Evolutionary conservation across 2,329 filamentous ascomycete species (phyloP), one percentile per base, ranked within the genome.

Genomic region (Alternaria burnsii): DNA sequence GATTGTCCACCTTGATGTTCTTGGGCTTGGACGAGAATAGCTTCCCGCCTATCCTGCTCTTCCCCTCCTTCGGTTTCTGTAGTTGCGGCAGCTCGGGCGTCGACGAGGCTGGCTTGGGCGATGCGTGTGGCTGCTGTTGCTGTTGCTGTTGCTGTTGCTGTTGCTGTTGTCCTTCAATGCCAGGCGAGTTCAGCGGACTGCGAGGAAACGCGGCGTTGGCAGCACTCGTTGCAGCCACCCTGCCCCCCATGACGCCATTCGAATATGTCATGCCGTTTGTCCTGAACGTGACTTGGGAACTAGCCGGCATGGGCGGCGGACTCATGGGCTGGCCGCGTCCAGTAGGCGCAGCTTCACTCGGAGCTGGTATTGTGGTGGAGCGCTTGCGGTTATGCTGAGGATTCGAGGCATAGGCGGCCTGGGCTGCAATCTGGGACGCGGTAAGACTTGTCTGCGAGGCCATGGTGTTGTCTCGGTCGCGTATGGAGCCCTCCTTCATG

Each of bases 361-460:
- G 86, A 18, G 86, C 84, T 6, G 91, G 88, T 9, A 91, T 87
- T 0, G 91, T 93, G 76, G 91, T 89, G 14, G 91, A 93, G 53
- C 91, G 86, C 75, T 92, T 91, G 20, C 91, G 84, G 59, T 77
- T 82, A 69, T 77, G 78, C 64, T 79, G 77, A 43, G 82, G 82
- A 71, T 86, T 84, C 71, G 89, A 86, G 81, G 92, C 88, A 72
- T 91, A 88, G 56, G 91, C 91, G 10, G 91, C 88, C 78, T 93
- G 91, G 18, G 91, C 91, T 40, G 91, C 91, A 65, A 93, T 92
- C 76, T 92, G 89, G 77, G 90, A 92, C n/a, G 91, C 88, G 79
- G 80, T 78, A 78, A 88, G 71, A 34, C 79, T 79, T 58, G 41
- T 60, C 20, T 60, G 58, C 52, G 68, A 62, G 63, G 81, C 80